Evolutionary conservation across 2,329 filamentous ascomycete species (phyloP), one percentile per base, ranked within the genome.

Genomic region (Dryadomyces quercivorus): DNA sequence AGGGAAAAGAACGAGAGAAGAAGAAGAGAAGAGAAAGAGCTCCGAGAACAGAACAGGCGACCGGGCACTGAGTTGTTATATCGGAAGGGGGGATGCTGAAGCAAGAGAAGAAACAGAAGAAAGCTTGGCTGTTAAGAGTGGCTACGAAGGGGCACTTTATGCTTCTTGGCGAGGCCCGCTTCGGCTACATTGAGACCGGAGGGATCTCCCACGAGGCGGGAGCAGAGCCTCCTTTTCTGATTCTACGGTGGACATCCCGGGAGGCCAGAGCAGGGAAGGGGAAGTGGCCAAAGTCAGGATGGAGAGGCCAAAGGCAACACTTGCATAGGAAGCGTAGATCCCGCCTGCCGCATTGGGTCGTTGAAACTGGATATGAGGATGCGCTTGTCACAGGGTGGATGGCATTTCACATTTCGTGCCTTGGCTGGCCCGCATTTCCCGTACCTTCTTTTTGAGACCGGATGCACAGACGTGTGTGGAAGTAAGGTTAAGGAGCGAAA

Each of bases 291-390:
- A 47, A 44, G 42, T 16, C 9, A 21, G 9, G 26, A 18, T 38
- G 50, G 22, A 48, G 46, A 31, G 48, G 38, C 53, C 42, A 22
- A 15, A 38, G n/a, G 16, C 22, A 36, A 36, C 6, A n/a, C 42
- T 8, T 34, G 56, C 55, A 56, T 55, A 59, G 60, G 61, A 57
- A 60, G 61, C 58, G 63, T 48, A 54, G 62, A 66, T 65, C 64
- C 62, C 61, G 63, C 48, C 48, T 45, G 57, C 59, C 58, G 60
- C 63, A 62, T 56, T 58, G 50, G 13, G 55, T 50, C 50, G 59
- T 64, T 65, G 64, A 64, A 66, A 65, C 63, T 57, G 57, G 55
- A 61, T 59, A 54, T 61, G 61, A 64, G 58, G 58, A 61, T 34
- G 56, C 51, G 56, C 54, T 56, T 58, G 61, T 64, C 60, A 57